Conservation (phyloP, 2,329 filamentous ascomycete species). For the Exophiala dermatitidis region DNA sequence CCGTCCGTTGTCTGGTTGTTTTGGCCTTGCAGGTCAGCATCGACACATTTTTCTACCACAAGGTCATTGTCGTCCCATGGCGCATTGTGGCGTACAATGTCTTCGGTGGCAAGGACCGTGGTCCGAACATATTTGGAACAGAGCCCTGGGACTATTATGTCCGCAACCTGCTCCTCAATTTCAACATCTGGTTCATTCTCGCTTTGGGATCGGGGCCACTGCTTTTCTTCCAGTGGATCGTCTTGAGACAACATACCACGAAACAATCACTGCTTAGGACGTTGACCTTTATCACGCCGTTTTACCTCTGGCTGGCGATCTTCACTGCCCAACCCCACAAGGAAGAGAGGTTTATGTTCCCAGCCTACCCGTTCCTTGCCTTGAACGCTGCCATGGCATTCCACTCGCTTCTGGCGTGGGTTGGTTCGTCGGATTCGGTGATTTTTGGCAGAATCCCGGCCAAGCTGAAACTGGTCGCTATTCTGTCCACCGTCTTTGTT, state of each 20-base stretch:
- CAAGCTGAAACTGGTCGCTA: slow-evolving; percentile 57
- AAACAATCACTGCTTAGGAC: slow-evolving; percentile 67
- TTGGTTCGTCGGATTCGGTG: slow-evolving; percentile 64
- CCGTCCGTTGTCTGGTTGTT: slow-evolving; percentile 58
- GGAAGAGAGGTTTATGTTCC: slow-evolving; percentile 98
- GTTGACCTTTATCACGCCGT: slow-evolving; percentile 70
- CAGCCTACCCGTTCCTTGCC: slow-evolving; percentile 81
- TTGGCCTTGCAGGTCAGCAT: slow-evolving; percentile 60
- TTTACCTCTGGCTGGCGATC: slow-evolving; percentile 90
- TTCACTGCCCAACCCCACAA: slow-evolving; percentile 94
- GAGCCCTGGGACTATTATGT: slow-evolving; percentile 97
- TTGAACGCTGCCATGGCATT: slow-evolving; percentile 80
- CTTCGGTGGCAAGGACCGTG: slow-evolving; percentile 67
- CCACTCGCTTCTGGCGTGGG: slow-evolving; percentile 68
- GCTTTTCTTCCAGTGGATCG: slow-evolving; percentile 63
- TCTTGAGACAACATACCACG: slow-evolving; percentile 52
- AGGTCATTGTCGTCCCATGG: slow-evolving; percentile 68
- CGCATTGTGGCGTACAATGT: slow-evolving; percentile 97
- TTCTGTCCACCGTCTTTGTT: slow-evolving; percentile 45
- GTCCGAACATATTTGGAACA: slow-evolving; percentile 87
- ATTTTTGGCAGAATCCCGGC: slow-evolving; percentile 67
- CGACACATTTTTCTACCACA: slow-evolving; percentile 80
- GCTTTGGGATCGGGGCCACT: slow-evolving; percentile 69
- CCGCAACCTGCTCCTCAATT: slow-evolving; percentile 84
- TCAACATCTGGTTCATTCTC: slow-evolving; percentile 87